Evolutionary conservation across 768 basidiomycete genomes (phyloP), one percentile per base, ranked within the genome.

Genomic region (Amyloporia xantha): DNA sequence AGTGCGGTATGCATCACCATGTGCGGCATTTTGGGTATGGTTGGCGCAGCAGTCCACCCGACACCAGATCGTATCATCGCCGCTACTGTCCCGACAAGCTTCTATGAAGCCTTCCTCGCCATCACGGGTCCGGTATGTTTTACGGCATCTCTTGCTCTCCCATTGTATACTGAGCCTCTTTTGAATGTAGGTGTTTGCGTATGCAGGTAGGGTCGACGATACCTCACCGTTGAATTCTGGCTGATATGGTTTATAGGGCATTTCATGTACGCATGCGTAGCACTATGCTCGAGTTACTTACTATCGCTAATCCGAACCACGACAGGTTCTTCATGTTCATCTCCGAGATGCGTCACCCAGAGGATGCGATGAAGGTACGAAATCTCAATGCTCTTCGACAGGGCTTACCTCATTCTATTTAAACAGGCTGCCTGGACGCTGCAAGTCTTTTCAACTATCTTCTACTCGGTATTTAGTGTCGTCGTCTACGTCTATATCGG

Each of bases 251-350:
- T 23, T 25, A 17, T 51, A 75, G 75, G 76, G 0, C 76, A 79
- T 55, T 78, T 79, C 60, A 74, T 77, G 75, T 76, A 57, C 21
- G 67, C 42, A 3, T 23, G 7, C 17, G 21, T 72, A 55, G 25
- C 21, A 17, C n/a, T 30, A 41, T 41, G 25, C n/a, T 15, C 25
- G 21, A n/a, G n/a, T n/a, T n/a, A n/a, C n/a, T n/a, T n/a, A 11
- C 35, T 26, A 13, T 49, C 2, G 6, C 9, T 17, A 19, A 13
- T 41, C 2, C 13, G 10, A 9, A 21, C 17, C 12, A 33, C 9
- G 1, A 13, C 36, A 77, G 76, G 73, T 78, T 79, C 57, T 79
- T 79, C 54, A 72, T 79, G 35, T 58, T 78, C n/a, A 77, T 78
- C 25, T 78, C 78, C 12, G 78, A 80, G 55, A 78, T 79, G 78